Base-by-base conservation (phyloP, 257 asterid species). In the Solanum virginianum region DNA sequence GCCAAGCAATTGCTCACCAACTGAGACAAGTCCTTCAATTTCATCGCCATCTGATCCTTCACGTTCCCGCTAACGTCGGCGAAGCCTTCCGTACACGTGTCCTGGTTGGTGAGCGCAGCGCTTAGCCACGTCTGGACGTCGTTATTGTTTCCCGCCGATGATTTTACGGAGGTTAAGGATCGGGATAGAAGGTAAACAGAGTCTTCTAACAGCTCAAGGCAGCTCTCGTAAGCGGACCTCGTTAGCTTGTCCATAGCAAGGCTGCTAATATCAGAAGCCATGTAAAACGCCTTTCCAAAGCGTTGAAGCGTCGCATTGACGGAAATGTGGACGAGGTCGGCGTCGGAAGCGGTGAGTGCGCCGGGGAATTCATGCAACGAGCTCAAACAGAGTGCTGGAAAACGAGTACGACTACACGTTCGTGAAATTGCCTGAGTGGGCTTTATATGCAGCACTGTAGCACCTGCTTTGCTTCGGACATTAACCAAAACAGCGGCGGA, bases 111-210 rank as follows among this genome's bases (percentile, higher is more conserved):
- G 47, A 97, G 22, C 55, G 99, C 89, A 14, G 99, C 95, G 88
- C 99, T 95, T 51, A 97, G 94, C 99, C 99, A 97, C 80, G 98
- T 97, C 85, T 90, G 80, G 82, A 97, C 97, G 89, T 97, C 98
- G 81, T 93, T 93, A 26, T 15, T 77, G 15, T 77, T 77, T 4
- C 80, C 80, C 47, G 54, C 17, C 5, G 80, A 7, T 4, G 92
- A 85, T 22, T 93, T 87, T 0, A 91, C 90, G 81, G 97, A 84
- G 81, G 91, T 83, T 56, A 94, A 94, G 5, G 99, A 93, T 13
- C 92, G 90, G 1, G 93, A 84, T 69, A 96, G 92, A 41, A 93
- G 95, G 80, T 90, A 91, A 8, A 95, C 95, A 12, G 99, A 94
- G 47, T 94, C 95, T 11, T 89, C 97, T n/a, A 96, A 88, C 13